A percentile compares a stretch with the other conserved stretches of the same genome.
Conservation (phyloP, 1,284 basidiomycete species). For the Microbotryum saponariae region DNA sequence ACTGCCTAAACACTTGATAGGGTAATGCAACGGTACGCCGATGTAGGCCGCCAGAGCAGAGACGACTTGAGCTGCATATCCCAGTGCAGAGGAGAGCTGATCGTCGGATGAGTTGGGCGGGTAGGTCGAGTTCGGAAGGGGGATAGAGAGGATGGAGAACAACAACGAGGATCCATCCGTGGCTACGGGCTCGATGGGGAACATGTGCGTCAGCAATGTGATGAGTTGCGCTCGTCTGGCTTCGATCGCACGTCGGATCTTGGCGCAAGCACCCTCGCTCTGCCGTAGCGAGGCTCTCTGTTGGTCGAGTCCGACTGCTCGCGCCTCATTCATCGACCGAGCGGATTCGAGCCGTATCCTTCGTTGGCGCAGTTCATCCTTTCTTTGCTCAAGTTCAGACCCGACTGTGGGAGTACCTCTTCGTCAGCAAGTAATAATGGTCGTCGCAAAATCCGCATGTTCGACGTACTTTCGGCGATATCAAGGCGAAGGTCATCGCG, state of each 20-base stretch:
- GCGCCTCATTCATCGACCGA: neutral
- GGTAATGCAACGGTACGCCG: constrained; percentile 71
- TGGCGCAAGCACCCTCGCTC: neutral
- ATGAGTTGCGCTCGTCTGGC: constrained; percentile 43
- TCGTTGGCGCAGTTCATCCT: neutral
- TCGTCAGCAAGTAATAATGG: too few species aligned
- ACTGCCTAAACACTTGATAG: constrained; percentile 78
- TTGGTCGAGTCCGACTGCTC: neutral
- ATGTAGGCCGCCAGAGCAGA: constrained; percentile 72
- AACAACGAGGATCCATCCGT: constrained; percentile 42
- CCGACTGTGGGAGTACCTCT: neutral
- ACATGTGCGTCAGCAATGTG: constrained; percentile 68
- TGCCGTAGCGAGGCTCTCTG: neutral
- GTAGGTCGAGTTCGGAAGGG: constrained; percentile 66
- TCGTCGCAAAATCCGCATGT: too few species aligned
- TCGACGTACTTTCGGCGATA: neutral
- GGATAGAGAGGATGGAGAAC: constrained; percentile 71
- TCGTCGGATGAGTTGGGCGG: constrained; percentile 53
- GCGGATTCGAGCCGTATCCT: constrained; percentile 6
- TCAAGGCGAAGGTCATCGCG: neutral
- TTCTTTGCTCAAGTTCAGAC: neutral
- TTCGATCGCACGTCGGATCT: constrained; percentile 21
- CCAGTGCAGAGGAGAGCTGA: constrained; percentile 51
- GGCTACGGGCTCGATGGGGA: constrained; percentile 69
- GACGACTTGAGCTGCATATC: constrained; percentile 75